A percentile compares a stretch with the other conserved stretches of the same genome.
These are phyloP conservation scores for Astragalus glycyphyllos DNA, from an alignment of 306 rosid genomes.

Conservation along the genomic window DNA sequence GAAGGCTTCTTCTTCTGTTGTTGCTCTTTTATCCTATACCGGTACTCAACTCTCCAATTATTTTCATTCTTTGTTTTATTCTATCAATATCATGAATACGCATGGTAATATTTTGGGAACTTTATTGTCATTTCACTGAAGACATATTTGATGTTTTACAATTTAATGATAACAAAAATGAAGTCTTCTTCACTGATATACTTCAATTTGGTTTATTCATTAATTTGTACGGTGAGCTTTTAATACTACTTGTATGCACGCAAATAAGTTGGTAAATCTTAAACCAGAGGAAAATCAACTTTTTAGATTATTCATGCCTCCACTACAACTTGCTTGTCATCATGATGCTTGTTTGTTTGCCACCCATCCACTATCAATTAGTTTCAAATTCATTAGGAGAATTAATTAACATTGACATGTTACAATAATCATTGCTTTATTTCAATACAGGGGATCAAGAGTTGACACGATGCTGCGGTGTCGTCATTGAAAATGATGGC, in stretches of 20 bases:
- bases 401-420: too few species aligned
- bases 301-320: neutral
- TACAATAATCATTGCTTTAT: neutral
- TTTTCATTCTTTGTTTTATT: too few species aligned
- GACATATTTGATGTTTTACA: too few species aligned
- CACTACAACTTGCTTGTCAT: neutral
- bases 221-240: neutral
- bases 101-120: too few species aligned
- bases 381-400: too few species aligned
- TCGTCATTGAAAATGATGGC: constrained; percentile 10
- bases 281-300: neutral
- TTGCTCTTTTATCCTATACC: neutral
- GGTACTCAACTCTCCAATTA: neutral
- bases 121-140: too few species aligned
- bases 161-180: too few species aligned
- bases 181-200: neutral
- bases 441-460: constrained; percentile 10
- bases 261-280: neutral
- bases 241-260: neutral
- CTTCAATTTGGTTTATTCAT: neutral
- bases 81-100: too few species aligned
- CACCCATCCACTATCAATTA: too few species aligned
- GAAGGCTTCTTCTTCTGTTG: neutral
- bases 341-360: too few species aligned
- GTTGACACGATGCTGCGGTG: neutral